Conservation (phyloP, 1,284 basidiomycete species). For the Austroboletus niveus region DNA sequence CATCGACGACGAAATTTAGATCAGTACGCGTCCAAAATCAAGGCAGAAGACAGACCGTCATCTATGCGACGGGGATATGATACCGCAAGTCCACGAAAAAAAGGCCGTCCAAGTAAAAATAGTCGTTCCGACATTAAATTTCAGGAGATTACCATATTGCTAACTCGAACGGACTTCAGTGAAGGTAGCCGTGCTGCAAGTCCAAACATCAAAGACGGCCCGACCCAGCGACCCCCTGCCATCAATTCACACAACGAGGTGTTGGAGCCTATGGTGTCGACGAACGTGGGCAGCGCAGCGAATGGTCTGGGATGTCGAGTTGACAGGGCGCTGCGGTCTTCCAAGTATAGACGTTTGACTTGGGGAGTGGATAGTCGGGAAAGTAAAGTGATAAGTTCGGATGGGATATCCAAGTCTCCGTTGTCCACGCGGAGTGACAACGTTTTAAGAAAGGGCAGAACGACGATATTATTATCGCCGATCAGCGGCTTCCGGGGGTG, state of each 20-base stretch:
- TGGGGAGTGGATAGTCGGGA: slow-evolving; percentile 42
- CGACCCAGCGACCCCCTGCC: slow-evolving; percentile 29
- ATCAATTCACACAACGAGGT: slow-evolving; percentile 13
- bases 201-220: slow-evolving; percentile 10
- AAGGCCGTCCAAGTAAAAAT: slow-evolving; percentile 4
- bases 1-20: neutral
- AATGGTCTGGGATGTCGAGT: slow-evolving; percentile 11
- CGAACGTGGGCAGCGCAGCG: slow-evolving; percentile 10
- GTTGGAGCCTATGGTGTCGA: slow-evolving; percentile 8
- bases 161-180: slow-evolving; percentile 3
- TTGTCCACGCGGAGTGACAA: slow-evolving; percentile 46
- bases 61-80: neutral
- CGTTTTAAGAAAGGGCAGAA: slow-evolving; percentile 39
- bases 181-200: slow-evolving; percentile 15
- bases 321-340: slow-evolving; percentile 35
- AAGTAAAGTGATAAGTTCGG: slow-evolving; percentile 46
- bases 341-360: slow-evolving; percentile 40
- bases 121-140: slow-evolving; percentile 2
- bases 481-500: slow-evolving; percentile 10
- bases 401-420: slow-evolving; percentile 50
- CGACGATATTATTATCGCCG: slow-evolving; percentile 16
- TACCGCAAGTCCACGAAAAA: slow-evolving; percentile 2
- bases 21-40: slow-evolving; percentile 3
- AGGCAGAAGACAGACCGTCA: slow-evolving; percentile 6
- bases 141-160: neutral